Percentiles rank a stretch among this genome's conserved stretches.
phyloP scores from a whole-genome alignment of 2,329 filamentous ascomycete species.

The Taxawa tesnikishii region DNA sequence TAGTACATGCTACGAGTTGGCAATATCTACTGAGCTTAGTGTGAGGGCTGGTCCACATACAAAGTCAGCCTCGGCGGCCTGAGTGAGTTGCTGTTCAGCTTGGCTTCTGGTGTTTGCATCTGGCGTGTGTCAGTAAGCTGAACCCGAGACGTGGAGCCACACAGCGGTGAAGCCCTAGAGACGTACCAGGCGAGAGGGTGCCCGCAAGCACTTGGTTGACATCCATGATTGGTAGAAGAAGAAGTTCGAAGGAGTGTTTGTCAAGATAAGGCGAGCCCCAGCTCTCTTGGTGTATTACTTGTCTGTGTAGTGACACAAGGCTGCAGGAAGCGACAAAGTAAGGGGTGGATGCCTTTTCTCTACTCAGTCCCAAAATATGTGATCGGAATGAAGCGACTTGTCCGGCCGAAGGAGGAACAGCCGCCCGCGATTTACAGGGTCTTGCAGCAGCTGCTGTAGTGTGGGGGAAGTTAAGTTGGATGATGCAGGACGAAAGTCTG shows the following conservation, averaged over 20 bases:
- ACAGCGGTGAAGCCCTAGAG: constrained; percentile 28
- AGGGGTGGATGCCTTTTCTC: not conserved
- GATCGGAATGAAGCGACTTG: constrained; percentile 2
- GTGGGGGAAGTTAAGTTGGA: no score
- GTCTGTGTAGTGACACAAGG: no score
- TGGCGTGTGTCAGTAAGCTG: constrained; percentile 28
- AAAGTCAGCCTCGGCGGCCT: constrained; percentile 91
- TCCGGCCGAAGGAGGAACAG: not conserved
- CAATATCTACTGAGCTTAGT: no score
- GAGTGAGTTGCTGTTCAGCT: constrained; percentile 86
- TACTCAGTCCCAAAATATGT: not conserved
- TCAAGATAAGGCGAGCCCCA: not conserved
- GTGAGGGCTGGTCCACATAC: no score
- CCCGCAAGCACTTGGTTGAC: constrained; percentile 96
- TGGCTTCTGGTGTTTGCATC: constrained; percentile 81
- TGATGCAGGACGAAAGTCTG: no score
- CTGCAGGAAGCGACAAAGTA: no score
- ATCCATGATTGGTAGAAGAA: constrained; percentile 56
- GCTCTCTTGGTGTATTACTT: no score
- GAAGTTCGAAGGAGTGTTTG: not conserved
- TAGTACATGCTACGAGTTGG: no score
- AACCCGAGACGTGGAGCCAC: constrained; percentile 14
- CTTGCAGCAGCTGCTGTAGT: not conserved
- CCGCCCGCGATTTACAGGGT: not conserved
- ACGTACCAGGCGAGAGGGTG: constrained; percentile 86